Evolutionary conservation across 2,329 filamentous ascomycete species (phyloP), one percentile per base, ranked within the genome.

Genomic region (Pseudogymnoascus sp.): DNA sequence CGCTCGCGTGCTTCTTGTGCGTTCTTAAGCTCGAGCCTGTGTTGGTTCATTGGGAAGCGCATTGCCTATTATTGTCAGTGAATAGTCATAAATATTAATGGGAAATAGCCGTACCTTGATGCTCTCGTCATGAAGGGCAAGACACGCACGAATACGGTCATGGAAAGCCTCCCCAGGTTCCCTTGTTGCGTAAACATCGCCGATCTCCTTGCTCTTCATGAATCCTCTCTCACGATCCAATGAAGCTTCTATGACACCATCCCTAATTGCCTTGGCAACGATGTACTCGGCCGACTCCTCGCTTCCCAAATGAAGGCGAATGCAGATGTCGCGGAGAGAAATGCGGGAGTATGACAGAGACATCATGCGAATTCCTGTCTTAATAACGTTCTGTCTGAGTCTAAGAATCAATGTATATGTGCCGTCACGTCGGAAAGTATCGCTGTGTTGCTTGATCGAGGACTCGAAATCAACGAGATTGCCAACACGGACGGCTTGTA

Each of bases 31-130:
- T 99, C 94, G 63, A 97, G 82, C 16, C 94, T 86, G 77, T 99
- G 94, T 77, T 97, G 94, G 80, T 99, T 97, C 93, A 97, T 97
- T 2, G 94, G 94, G 78, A 97, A 99, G 63, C 94, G 87, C 94
- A 99, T 99, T 25, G 94, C 93, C 90, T 93, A 56, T 38, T 21
- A 50, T 16, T 16, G 23, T 63, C 35, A 62, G 53, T 33, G 5
- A 61, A 42, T 12, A 4, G 42, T 66, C 60, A 66, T 60, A 11
- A 33, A 23, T 47, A 61, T 35, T 23, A 14, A 21, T 21, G 33
- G 33, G 5, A 21, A 38, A 7, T 16, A 47, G 64, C 73, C 79
- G 73, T 82, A 92, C 90, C 90, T 96, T 97, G 72, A 99, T 92
- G 73, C 93, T 97, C 80, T 99, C 94, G 71, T 99, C 94, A 73